These are phyloP conservation scores for Jatropha multifida DNA, from an alignment of 441 rosid genomes.

Conservation along the genomic window DNA sequence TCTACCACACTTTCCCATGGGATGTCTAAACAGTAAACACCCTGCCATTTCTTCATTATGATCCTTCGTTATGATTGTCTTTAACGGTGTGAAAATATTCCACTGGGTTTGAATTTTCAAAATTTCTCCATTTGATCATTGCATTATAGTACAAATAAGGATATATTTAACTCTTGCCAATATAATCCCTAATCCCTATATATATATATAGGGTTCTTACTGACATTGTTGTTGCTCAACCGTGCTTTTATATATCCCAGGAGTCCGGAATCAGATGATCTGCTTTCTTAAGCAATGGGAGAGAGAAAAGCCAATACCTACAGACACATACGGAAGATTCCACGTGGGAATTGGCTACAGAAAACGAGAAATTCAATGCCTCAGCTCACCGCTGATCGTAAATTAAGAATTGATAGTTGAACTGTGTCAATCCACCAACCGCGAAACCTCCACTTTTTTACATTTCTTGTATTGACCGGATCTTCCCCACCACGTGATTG, in stretches of 20 bases:
- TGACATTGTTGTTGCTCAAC: no score
- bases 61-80: conserved; percentile 1
- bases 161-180: no score
- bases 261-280: neutral
- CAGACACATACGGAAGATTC: neutral
- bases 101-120: no score
- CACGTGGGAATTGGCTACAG: neutral
- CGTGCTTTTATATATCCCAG: no score
- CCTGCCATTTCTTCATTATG: no score
- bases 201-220: no score
- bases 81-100: no score
- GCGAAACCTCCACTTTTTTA: neutral
- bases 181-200: no score
- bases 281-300: neutral
- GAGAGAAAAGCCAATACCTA: neutral
- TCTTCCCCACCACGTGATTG: neutral
- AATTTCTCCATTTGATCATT: no score
- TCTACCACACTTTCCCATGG: no score
- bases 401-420: neutral
- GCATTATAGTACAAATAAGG: no score
- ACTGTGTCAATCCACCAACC: neutral
- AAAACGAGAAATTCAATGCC: neutral
- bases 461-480: conserved; percentile 6
- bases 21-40: no score
- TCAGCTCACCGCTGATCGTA: neutral